These are phyloP conservation scores for Fusarium continuum DNA, from an alignment of 2,329 filamentous ascomycete genomes.

Conservation along the genomic window DNA sequence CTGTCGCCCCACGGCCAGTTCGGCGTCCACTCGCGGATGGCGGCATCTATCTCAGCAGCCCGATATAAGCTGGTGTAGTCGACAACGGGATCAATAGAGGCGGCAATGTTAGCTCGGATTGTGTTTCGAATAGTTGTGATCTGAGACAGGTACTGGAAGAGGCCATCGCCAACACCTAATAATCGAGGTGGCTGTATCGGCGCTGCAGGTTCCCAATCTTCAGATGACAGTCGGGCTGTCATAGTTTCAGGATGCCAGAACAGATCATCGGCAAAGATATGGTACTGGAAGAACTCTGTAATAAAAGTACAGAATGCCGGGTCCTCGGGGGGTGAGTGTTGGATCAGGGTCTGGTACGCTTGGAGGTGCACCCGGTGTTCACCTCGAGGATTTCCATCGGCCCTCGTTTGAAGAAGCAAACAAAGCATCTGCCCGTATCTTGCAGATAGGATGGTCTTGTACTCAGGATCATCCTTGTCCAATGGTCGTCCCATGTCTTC, in stretches of 20 bases:
- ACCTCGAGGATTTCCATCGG: conserved; percentile 66
- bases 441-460: conserved; percentile 60
- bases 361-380: conserved; percentile 83
- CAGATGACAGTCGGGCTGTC: conserved; percentile 51
- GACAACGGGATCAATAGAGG: conserved; percentile 70
- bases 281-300: conserved; percentile 87
- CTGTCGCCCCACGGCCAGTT: conserved; percentile 66
- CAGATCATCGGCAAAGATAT: conserved; percentile 73
- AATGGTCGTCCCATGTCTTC: conserved; percentile 55
- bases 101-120: conserved; percentile 73
- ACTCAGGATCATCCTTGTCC: conserved; percentile 55
- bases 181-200: conserved; percentile 64
- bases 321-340: conserved; percentile 67
- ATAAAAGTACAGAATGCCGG: conserved; percentile 70
- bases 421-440: conserved; percentile 72
- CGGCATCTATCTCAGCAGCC: conserved; percentile 78
- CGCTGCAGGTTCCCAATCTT: conserved; percentile 55
- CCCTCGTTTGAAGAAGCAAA: conserved; percentile 65
- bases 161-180: conserved; percentile 81
- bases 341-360: conserved; percentile 78
- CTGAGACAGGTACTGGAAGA: conserved; percentile 80
- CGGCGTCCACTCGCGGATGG: conserved; percentile 79
- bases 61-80: conserved; percentile 77
- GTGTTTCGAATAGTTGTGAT: conserved; percentile 81
- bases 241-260: conserved; percentile 58